Evolutionary conservation across 2,329 filamentous ascomycete genomes (phyloP).

Genomic region (Westerdykella ornata): DNA sequence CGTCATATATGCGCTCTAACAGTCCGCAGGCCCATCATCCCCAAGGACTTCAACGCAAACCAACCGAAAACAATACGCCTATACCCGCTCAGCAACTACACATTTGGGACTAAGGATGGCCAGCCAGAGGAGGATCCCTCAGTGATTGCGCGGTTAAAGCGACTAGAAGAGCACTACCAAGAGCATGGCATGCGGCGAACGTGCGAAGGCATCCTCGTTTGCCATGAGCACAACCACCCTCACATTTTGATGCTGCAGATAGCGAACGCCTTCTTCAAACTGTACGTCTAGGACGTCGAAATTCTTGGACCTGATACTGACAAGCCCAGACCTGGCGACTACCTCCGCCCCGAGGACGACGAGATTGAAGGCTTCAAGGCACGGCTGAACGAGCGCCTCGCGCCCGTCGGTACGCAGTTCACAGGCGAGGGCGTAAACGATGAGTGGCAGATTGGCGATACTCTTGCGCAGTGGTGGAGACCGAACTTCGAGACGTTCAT

Average conservation of each 20-base stretch:
- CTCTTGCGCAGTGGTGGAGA: slow-evolving; percentile 95
- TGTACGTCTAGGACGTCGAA: slow-evolving; percentile 45
- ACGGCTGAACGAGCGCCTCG: slow-evolving; percentile 84
- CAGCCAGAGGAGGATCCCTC: slow-evolving; percentile 97
- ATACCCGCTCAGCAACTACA: slow-evolving; percentile 96
- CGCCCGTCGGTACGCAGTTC: slow-evolving; percentile 77
- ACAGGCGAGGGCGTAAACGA: slow-evolving; percentile 80
- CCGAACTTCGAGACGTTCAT: slow-evolving; percentile 99
- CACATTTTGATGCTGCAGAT: slow-evolving; percentile 99
- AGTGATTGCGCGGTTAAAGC: slow-evolving; percentile 83
- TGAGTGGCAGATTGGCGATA: slow-evolving; percentile 93
- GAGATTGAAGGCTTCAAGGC: slow-evolving; percentile 93
- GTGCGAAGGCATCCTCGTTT: slow-evolving; percentile 93
- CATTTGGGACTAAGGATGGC: slow-evolving; percentile 95
- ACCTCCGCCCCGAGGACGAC: slow-evolving; percentile 80
- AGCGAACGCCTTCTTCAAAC: slow-evolving; percentile 98
- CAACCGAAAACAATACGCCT: slow-evolving; percentile 86
- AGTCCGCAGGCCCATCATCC: slow-evolving; percentile 58
- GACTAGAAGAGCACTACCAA: slow-evolving; percentile 91
- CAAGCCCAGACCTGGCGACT: slow-evolving; percentile 68
- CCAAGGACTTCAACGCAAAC: slow-evolving; percentile 77
- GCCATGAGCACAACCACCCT: slow-evolving; percentile 98
- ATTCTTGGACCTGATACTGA: slow-evolving; percentile 1
- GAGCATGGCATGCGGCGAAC: slow-evolving; percentile 94
- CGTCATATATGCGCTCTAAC: slow-evolving; percentile 3